Evolutionary conservation across 2,329 filamentous ascomycete species (phyloP), one percentile per base, ranked within the genome.

Genomic region (Dactylellina cionopaga): DNA sequence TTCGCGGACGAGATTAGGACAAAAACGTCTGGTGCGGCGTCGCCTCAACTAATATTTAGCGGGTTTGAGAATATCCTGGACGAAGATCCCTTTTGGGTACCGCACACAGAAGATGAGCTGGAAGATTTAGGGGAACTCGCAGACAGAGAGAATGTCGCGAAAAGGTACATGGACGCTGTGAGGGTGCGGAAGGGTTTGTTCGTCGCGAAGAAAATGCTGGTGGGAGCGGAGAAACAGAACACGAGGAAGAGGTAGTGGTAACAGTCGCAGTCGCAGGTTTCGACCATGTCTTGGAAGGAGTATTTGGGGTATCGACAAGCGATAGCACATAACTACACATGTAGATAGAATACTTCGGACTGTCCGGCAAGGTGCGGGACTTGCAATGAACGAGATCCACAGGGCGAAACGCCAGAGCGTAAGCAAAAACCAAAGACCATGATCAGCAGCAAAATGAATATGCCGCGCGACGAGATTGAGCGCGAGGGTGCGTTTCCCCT

Each of bases 1-100:
- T 99, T 99, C 82, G 88, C 88, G 3, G 95, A 98, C 79, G 95
- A 99, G 81, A 98, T 99, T 82, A 88, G 95, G 68, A 98, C 98
- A 82, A 87, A 93, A 5, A 96, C 92, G 0, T 92, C 89, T 5
- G 95, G 95, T 2, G 92, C 91, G 2, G 95, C 95, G 0, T 90
- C 92, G 77, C 95, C 95, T 52, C 95, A 98, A 83, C 85, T 99
- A 35, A 90, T 96, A 73, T 99, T 98, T 79, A 87, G 91, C 5
- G 95, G 95, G 0, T 99, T 93, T 79, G 92, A 97, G 80, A 76
- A 76, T 46, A 87, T 96, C 76, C 84, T 98, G 1, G 92, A 98
- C 79, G 90, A 97, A 81, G 95, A 99, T 83, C 95, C 95, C 0
- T 96, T 96, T 83, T 99, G 95, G 95, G 92, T 96, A 47, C 95